Evolutionary conservation across 2,329 filamentous ascomycete genomes (phyloP).

Genomic region (Exophiala viscosa): DNA sequence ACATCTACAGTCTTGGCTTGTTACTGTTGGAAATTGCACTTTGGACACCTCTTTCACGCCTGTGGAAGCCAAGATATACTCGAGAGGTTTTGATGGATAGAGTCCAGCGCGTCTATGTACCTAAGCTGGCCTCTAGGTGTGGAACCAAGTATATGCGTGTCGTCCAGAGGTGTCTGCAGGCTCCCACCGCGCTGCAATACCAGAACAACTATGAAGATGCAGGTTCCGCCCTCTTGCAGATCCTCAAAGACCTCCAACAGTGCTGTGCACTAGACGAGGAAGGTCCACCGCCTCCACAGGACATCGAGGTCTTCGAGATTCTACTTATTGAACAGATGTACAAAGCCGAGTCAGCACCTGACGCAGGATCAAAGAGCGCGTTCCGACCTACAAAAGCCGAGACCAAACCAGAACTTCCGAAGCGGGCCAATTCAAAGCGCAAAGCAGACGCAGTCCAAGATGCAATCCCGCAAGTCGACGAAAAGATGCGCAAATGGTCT

Average conservation of each 20-base stretch:
- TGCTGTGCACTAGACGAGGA: constrained; percentile 28
- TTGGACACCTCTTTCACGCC: constrained; percentile 58
- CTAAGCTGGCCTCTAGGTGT: constrained; percentile 60
- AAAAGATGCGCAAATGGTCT: constrained; percentile 43
- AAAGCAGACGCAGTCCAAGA: constrained; percentile 19
- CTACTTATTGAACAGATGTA: constrained; percentile 26
- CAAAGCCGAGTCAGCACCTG: constrained; percentile 23
- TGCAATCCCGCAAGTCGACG: neutral
- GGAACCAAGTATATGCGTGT: constrained; percentile 61
- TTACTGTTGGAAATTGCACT: constrained; percentile 61
- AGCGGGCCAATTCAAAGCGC: constrained; percentile 17
- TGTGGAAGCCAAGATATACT: constrained; percentile 64
- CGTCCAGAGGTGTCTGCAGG: constrained; percentile 59
- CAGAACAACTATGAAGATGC: constrained; percentile 26
- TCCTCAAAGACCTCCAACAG: constrained; percentile 25
- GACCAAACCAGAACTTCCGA: constrained; percentile 8
- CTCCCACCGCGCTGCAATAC: constrained; percentile 41
- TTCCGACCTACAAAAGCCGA: constrained; percentile 4
- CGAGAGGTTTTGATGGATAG: constrained; percentile 60
- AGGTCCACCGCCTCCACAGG: constrained; percentile 25
- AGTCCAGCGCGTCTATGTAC: constrained; percentile 61
- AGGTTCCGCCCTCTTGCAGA: constrained; percentile 26
- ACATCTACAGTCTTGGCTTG: constrained; percentile 61
- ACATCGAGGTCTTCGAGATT: constrained; percentile 28
- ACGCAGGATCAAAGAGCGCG: constrained; percentile 1